Conservation (phyloP, 1,284 basidiomycete species). For the Earliella scabrosa region DNA sequence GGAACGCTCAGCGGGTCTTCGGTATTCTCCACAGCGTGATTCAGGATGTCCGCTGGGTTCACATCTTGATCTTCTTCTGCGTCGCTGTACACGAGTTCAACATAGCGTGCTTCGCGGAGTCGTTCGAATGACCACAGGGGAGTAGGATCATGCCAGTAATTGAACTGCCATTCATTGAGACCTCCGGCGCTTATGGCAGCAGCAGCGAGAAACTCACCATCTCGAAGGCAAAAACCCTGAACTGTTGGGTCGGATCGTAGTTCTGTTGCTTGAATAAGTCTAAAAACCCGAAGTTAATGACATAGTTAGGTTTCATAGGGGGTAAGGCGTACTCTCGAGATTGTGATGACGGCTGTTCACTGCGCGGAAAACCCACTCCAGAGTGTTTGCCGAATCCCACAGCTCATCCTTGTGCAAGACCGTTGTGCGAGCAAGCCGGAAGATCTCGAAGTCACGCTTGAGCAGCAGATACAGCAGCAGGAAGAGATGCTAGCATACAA, state of each 20-base stretch:
- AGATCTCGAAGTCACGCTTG: constrained; percentile 28
- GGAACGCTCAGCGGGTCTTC: constrained; percentile 6
- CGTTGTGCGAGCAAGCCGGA: constrained; percentile 22
- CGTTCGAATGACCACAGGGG: constrained; percentile 23
- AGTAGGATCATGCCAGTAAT: constrained; percentile 25
- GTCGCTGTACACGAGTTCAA: constrained; percentile 3
- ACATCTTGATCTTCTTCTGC: constrained; percentile 2
- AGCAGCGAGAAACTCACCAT: no score
- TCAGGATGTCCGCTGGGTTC: constrained; percentile 16
- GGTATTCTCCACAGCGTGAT: constrained; percentile 22
- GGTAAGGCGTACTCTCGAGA: constrained; percentile 21
- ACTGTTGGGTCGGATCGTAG: background rate
- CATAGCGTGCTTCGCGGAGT: constrained; percentile 13
- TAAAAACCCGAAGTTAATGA: background rate
- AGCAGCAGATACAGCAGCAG: constrained; percentile 31
- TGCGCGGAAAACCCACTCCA: constrained; percentile 28
- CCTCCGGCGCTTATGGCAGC: no score
- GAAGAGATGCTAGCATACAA: constrained; percentile 25
- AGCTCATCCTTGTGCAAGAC: constrained; percentile 30
- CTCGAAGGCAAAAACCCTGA: background rate
- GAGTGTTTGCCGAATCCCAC: constrained; percentile 26
- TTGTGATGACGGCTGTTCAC: constrained; percentile 24
- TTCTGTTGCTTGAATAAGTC: constrained; percentile 6
- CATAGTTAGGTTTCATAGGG: background rate
- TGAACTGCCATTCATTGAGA: no score